Percentiles rank a stretch among this genome's conserved stretches.
These are phyloP conservation scores for Pseudogymnoascus sp. DNA, from an alignment of 2,329 filamentous ascomycete genomes.

Conservation along the genomic window DNA sequence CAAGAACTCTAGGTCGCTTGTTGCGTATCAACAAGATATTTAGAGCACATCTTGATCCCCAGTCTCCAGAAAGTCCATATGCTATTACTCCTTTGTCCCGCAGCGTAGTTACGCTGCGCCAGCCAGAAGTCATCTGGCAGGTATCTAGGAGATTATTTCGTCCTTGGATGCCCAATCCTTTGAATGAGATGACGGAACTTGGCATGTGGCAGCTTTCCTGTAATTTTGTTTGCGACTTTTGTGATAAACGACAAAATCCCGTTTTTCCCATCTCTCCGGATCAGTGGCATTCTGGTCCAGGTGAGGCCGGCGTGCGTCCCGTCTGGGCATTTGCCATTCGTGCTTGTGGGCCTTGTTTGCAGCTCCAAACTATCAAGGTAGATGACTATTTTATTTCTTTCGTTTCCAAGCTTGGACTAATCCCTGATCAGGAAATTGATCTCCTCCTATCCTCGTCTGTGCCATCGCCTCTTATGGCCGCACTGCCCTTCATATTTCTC, in stretches of 20 bases:
- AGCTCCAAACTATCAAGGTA: slow-evolving; percentile 58
- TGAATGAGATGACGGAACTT: slow-evolving; percentile 58
- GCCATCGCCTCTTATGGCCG: slow-evolving; percentile 55
- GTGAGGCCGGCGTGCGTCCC: slow-evolving; percentile 50
- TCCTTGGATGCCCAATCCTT: slow-evolving; percentile 61
- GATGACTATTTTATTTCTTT: slow-evolving; percentile 22
- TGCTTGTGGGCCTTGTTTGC: slow-evolving; percentile 60
- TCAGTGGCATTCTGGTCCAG: slow-evolving; percentile 55
- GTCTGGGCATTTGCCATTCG: slow-evolving; percentile 67
- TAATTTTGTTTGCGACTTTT: slow-evolving; percentile 60
- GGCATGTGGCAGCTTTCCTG: slow-evolving; percentile 70
- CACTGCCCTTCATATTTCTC: slow-evolving; percentile 62
- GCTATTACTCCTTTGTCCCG: slow-evolving; percentile 31
- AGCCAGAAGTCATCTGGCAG: slow-evolving; percentile 64
- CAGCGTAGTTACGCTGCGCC: slow-evolving; percentile 32
- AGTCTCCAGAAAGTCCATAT: slow-evolving; percentile 29
- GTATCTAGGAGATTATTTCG: slow-evolving; percentile 58
- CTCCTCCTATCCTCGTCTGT: slow-evolving; percentile 55
- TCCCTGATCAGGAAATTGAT: slow-evolving; percentile 56
- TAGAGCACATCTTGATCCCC: slow-evolving; percentile 50
- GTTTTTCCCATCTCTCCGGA: slow-evolving; percentile 28
- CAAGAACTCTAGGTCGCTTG: slow-evolving; percentile 56
- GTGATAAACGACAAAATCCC: slow-evolving; percentile 38
- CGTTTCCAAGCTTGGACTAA: slow-evolving; percentile 19
- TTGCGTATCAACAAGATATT: slow-evolving; percentile 62